Evolutionary conservation across 306 rosid species (phyloP).

Genomic region (Benincasa hispida): DNA sequence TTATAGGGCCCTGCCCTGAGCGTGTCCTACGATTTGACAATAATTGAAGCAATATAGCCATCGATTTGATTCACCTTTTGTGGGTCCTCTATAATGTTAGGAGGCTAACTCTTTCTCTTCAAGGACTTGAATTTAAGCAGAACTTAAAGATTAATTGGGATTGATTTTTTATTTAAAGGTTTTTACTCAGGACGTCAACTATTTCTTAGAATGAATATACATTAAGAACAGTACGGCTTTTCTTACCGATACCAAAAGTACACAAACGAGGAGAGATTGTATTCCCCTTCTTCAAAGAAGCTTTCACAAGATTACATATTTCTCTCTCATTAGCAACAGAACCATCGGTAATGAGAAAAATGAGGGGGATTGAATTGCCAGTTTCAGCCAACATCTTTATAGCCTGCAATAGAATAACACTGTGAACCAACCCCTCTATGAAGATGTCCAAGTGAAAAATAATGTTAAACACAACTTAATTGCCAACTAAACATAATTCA

Average conservation of each 20-base stretch:
- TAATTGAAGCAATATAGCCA: not conserved
- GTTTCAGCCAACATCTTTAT: constrained; percentile 52
- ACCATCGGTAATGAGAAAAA: constrained; percentile 87
- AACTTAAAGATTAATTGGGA: not conserved
- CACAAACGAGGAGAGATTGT: constrained; percentile 51
- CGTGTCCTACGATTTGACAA: not conserved
- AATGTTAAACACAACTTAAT: not conserved
- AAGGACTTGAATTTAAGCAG: not conserved
- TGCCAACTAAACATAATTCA: not conserved
- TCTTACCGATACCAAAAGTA: constrained; percentile 88
- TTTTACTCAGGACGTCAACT: not conserved
- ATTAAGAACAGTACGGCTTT: not conserved
- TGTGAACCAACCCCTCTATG: not conserved
- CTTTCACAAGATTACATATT: constrained; percentile 53
- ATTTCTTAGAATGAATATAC: not conserved
- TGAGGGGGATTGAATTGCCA: constrained; percentile 45
- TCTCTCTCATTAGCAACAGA: constrained; percentile 79
- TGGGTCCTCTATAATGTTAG: not conserved
- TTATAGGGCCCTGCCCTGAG: not conserved
- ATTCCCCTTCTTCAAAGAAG: constrained; percentile 25
- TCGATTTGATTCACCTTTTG: not conserved
- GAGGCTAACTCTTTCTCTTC: not conserved
- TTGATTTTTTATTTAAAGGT: not conserved
- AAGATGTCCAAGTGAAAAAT: not conserved
- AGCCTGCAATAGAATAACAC: constrained; percentile 47